Evolutionary conservation across 2,329 filamentous ascomycete genomes (phyloP), one percentile per base, ranked within the genome.

Genomic region (Diplodia scrobiculata): DNA sequence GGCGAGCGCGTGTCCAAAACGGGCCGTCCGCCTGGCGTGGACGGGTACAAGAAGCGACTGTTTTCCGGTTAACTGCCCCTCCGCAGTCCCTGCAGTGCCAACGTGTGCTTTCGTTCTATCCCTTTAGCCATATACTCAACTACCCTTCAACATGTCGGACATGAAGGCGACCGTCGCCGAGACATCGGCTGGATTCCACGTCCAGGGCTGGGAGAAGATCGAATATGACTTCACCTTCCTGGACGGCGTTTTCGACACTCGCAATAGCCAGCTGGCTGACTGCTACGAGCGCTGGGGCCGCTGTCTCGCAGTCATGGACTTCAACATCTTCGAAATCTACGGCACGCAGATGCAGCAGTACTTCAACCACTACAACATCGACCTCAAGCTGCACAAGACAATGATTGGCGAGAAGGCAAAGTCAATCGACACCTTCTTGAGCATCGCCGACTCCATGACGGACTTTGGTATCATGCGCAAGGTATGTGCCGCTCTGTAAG

Each of bases 321-420:
- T 86, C 75, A 91, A 90, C 78, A 89, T 91, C 72, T 89, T 84
- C 77, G 86, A 85, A 67, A 76, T 90, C 17, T 91, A 91, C 69
- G 88, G 88, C 55, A 76, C 83, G 68, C 80, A 86, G 77, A 87
- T 91, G 79, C 82, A 88, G 75, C 76, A 78, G 62, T 91, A 91
- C 77, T 91, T 91, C 73, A 80, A 86, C 63, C 84, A 89, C 72
- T 81, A 90, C 75, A 81, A 81, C 19, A 80, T 91, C 53, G 78
- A 84, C 25, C 80, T 91, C 64, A 85, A 84, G 70, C 83, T 91
- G 55, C 88, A 91, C 78, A 87, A 89, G 81, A 90, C 87, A 67
- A 89, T 87, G 79, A 90, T 91, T 74, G 88, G 89, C 13, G 89
- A 91, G 75, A 90, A 90, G 78, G 88, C 88, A 50, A 91, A 91